Base-by-base conservation (phyloP, 345 rosid genomes). In the Linum trigynum region DNA sequence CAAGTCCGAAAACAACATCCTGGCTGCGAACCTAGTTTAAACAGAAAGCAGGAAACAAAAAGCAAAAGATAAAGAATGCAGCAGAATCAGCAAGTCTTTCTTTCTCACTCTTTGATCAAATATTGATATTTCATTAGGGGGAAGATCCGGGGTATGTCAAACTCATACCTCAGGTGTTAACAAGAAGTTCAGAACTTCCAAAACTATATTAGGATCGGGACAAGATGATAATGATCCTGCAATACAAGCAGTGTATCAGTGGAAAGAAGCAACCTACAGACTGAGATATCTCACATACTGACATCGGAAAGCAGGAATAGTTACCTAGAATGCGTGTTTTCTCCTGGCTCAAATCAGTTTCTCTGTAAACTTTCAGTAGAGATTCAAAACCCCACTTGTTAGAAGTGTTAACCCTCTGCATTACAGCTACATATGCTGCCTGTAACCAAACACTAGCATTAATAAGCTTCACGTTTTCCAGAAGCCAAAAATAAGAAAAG, bases 341-440 rank as follows among this genome's bases (percentile, higher is more conserved):
- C 86, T 88, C 97, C 75, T 90, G 89, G 86, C 99, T 88, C 53
- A 88, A 78, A 74, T 94, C 95, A 17, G 95, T 86, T 74, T 94
- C 99, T 65, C 95, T 84, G 63, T 94, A 94, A 64, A 94, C 81
- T 67, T 72, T 87, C 72, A 90, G 77, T 50, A 94, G 91, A 57
- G 92, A 94, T 67, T 88, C 97, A 69, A 66, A 88, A 50, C 82
- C 95, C 2, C 82, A 75, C 81, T 79, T 83, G 78, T 85, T 78
- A n/a, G 95, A 80, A 51, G 79, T 16, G 73, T 45, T 88, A 51
- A 76, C 92, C 67, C 77, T 75, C 80, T 81, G 89, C 99, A 90
- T 88, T 65, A 94, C 89, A 64, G 90, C 90, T 65, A 86, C 80
- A 67, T 90, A 94, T 71, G 88, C 91, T 68, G 96, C 97, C 96